phyloP scores from a whole-genome alignment of 2,329 filamentous ascomycete genomes.

The Cytospora paraplurivora region DNA sequence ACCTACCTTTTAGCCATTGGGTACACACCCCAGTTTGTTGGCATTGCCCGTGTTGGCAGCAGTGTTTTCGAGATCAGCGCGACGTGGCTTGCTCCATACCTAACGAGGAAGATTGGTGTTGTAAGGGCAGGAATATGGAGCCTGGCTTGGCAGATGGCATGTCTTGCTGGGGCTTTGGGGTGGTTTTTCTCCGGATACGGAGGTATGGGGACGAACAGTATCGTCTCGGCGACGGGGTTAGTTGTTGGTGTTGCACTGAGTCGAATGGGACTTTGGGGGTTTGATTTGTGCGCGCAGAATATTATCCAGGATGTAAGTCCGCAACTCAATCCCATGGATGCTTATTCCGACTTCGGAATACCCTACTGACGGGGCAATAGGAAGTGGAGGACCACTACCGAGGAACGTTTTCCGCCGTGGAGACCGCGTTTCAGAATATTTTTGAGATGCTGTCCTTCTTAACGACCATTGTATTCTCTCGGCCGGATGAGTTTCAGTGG shows the following conservation, averaged over 20 bases:
- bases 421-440: conserved; percentile 67
- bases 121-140: conserved; percentile 73
- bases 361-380: conserved; percentile 37
- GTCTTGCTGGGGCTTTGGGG: conserved; percentile 48
- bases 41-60: conserved; percentile 54
- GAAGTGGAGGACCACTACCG: conserved; percentile 57
- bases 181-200: conserved; percentile 43
- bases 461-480: conserved; percentile 64
- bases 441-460: conserved; percentile 71
- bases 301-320: conserved; percentile 61
- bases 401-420: conserved; percentile 69
- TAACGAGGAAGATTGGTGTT: conserved; percentile 57
- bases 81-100: conserved; percentile 59
- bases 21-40: conserved; percentile 54
- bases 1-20: conserved; percentile 61
- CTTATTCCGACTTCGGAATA: neutral
- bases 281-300: conserved; percentile 61
- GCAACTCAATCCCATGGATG: conserved; percentile 39
- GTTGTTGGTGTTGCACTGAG: conserved; percentile 56
- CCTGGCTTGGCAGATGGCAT: conserved; percentile 66
- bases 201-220: conserved; percentile 29
- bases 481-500: conserved; percentile 65
- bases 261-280: conserved; percentile 62
- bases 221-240: conserved; percentile 50
- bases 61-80: conserved; percentile 60